Evolutionary conservation across 192 early-diverging fungal species (phyloP), one percentile per base, ranked within the genome.

Genomic region (Backusella circina): DNA sequence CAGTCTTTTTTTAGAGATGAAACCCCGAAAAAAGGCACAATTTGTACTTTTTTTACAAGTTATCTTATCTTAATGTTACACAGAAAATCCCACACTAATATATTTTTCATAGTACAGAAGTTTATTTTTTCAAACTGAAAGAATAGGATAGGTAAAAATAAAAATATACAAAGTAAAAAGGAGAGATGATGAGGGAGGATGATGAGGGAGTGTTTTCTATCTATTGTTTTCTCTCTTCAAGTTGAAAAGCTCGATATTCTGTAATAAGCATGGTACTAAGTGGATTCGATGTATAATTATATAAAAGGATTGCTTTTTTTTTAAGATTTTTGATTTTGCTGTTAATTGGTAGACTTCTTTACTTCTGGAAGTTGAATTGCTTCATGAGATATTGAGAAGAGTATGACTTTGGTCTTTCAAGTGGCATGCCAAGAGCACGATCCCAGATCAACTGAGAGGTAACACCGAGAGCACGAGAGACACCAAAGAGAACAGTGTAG

Each of bases 401-500:
- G 87, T 94, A 94, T 23, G 93, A 95, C 90, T 98, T 98, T 77
- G 96, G 95, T 74, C 96, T 89, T 88, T 96, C 95, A 65, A 98
- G n/a, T n/a, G 96, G 95, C 84, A 99, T 89, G 71, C 98, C 96
- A 67, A 98, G 91, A 74, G 94, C 95, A 81, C 98, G 92, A 88
- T 96, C 96, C 98, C 98, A 99, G 88, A 97, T 94, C 77, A 97
- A 89, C 81, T 96, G 95, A 70, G 94, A 86, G 76, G 96, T 91
- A 78, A 96, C 97, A 86, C 98, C 98, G 71, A 98, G 89, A 82
- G 95, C 93, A 83, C 98, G 95, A 75, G 98, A 99, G 50, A 99
- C 98, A 88, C 97, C 98, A 75, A 99, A 99, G 41, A 99, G 86
- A 51, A 99, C 98, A 37, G 98, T 99, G 94, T 99, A 99, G 87